Base-by-base conservation (phyloP, 306 rosid species). In the Sophora flavescens region DNA sequence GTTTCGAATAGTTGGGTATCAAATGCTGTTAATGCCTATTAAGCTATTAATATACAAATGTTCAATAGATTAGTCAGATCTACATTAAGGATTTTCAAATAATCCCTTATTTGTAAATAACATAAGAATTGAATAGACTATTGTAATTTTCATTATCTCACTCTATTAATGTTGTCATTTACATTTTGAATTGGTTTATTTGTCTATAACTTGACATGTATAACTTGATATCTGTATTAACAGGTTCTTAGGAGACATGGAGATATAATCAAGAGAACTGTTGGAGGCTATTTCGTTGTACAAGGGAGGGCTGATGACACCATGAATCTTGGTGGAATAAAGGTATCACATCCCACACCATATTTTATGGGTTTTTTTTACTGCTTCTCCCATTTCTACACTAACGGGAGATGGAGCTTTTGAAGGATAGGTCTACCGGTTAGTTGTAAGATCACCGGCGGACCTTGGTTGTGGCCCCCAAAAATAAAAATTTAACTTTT, bases 301-400 rank as follows among this genome's bases (percentile, higher is more conserved):
- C 96, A 93, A 70, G 98, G 98, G 36, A 86, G 98, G 82, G 93
- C 93, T 11, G 98, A 93, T 77, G 98, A 91, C 81, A 93, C 98
- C 17, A 93, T 93, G 98, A 93, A 89, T 80, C 93, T 91, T 59
- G 97, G 98, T 41, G 98, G 98, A 72, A 93, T 93, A 69, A 93
- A 91, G 98, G 98, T 93, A 82, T 8, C 44, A 13, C 63, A 45
- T 72, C 62, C n/a, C 17, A n/a, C 63, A 5, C 11, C 15, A 28
- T 61, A 35, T 44, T 65, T 70, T 9, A 44, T 44, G n/a, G 14
- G 1, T 41, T 7, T 41, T 30, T n/a, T 36, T 69, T 4, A 28
- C 44, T 67, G 70, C 63, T 44, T 39, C 44, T 36, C 59, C 48
- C 6, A 56, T 15, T 68, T 66, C 6, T 13, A 6, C 15, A 13